phyloP scores from a whole-genome alignment of 495 filamentous ascomycete species.

The Patellaria atrata region DNA sequence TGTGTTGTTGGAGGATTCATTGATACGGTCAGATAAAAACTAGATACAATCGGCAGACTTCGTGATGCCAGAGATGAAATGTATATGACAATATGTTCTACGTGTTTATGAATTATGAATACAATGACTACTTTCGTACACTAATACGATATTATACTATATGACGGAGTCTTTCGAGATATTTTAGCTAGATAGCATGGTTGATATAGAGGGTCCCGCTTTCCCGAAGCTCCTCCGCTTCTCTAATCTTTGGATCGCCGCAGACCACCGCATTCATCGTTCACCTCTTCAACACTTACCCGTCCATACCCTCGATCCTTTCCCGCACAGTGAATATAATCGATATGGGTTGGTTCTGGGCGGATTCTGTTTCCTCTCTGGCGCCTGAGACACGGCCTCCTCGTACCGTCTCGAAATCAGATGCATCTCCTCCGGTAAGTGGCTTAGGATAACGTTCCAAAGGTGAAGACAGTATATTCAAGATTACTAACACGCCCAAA shows the following conservation, averaged over 20 bases:
- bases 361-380: constrained; percentile 42
- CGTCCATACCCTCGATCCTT: not conserved
- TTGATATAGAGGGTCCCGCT: no score
- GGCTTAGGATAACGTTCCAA: not conserved
- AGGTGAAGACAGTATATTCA: constrained; percentile 1
- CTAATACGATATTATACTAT: no score
- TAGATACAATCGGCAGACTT: no score
- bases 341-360: constrained; percentile 97
- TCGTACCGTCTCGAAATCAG: constrained; percentile 28
- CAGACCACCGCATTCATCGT: not conserved
- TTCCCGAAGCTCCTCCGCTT: not conserved
- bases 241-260: not conserved
- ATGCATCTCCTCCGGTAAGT: constrained; percentile 56
- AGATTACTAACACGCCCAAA: constrained; percentile 26
- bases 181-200: no score
- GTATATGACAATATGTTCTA: constrained; percentile 1
- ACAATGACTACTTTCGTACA: no score
- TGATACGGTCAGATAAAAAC: no score
- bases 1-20: constrained; percentile 1
- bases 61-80: constrained; percentile 12
- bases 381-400: constrained; percentile 30
- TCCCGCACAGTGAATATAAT: no score
- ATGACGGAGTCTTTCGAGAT: no score
- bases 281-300: not conserved
- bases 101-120: not conserved